Conservation (phyloP, 805 yeast genomes). For the Candida stauntonica region DNA sequence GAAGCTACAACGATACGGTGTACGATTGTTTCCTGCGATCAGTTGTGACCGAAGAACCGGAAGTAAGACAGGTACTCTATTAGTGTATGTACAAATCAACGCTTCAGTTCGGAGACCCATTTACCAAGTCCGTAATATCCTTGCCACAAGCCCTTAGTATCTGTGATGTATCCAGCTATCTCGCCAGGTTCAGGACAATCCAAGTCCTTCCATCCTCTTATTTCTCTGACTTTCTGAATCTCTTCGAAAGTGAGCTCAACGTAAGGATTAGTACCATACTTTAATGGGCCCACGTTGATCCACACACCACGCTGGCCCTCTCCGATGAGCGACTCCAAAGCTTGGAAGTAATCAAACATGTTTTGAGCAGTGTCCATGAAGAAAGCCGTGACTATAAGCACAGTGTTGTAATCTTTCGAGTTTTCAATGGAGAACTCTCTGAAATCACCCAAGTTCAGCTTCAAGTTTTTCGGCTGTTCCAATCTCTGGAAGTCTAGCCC, state of each 20-base stretch:
- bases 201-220: slow-evolving; percentile 60
- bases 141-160: slow-evolving; percentile 64
- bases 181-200: slow-evolving; percentile 32
- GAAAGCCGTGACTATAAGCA: slow-evolving; percentile 64
- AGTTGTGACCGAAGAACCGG: no score
- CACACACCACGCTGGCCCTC: slow-evolving; percentile 53
- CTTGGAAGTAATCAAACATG: slow-evolving; percentile 65
- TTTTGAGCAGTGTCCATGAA: slow-evolving; percentile 94
- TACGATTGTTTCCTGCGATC: no score
- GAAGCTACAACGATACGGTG: no score
- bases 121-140: slow-evolving; percentile 67
- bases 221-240: slow-evolving; percentile 43
- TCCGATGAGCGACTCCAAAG: slow-evolving; percentile 45
- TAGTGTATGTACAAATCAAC: not conserved
- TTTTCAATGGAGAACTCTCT: slow-evolving; percentile 40
- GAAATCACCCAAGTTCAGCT: slow-evolving; percentile 59
- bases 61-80: no score
- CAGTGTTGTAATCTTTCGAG: slow-evolving; percentile 33
- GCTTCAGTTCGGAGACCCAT: slow-evolving; percentile 38
- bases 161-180: slow-evolving; percentile 63
- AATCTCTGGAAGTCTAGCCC: slow-evolving; percentile 30
- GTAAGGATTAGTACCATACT: slow-evolving; percentile 82
- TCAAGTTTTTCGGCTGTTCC: slow-evolving; percentile 43
- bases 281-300: slow-evolving; percentile 90
- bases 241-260: slow-evolving; percentile 76